A percentile compares a stretch with the other conserved stretches of the same genome.
phyloP scores from a whole-genome alignment of 345 rosid species.

The Acer negundo region DNA sequence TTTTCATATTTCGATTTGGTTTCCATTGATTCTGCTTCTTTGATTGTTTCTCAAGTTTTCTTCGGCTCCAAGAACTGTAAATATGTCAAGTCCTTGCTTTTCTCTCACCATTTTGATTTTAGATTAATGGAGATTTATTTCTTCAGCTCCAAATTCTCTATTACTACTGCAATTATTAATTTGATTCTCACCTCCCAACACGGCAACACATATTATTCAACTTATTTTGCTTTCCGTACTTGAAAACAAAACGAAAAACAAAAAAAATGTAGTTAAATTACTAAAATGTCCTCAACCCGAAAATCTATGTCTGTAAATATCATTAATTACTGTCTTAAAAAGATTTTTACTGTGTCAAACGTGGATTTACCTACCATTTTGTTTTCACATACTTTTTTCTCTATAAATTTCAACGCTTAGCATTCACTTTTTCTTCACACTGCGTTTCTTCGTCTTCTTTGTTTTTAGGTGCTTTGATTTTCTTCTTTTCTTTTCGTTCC shows the following conservation, averaged over 20 bases:
- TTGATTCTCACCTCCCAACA: background rate
- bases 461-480: background rate
- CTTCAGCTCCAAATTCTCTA: background rate
- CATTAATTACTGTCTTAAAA: no score
- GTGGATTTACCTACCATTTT: background rate
- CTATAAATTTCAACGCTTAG: conserved; percentile 16
- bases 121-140: background rate
- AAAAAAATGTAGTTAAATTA: background rate
- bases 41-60: conserved; percentile 3
- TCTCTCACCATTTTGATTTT: background rate
- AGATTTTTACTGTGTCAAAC: no score
- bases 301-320: no score
- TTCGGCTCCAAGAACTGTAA: background rate
- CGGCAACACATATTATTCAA: background rate
- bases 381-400: background rate
- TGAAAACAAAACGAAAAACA: no score
- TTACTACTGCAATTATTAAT: background rate
- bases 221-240: no score
- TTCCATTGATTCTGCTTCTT: background rate
- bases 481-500: background rate
- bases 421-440: background rate
- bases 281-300: background rate
- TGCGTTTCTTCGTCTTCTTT: background rate
- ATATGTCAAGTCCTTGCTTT: background rate
- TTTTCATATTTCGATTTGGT: background rate